A percentile compares a stretch with the other conserved stretches of the same genome.
phyloP scores from a whole-genome alignment of 495 filamentous ascomycete species.

The Neurospora sp. region DNA sequence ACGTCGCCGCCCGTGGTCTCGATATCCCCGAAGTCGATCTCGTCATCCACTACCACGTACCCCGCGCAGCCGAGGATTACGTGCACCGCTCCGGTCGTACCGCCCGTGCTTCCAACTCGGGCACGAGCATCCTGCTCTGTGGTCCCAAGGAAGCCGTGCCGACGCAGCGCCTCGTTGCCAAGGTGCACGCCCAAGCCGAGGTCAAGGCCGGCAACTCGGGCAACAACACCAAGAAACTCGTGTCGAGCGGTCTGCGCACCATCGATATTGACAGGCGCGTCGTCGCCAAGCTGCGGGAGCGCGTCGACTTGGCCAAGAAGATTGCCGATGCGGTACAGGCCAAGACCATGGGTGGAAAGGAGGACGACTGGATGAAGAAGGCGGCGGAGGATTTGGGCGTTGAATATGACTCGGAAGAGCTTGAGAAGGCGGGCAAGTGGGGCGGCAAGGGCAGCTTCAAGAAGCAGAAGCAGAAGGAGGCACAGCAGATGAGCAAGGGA shows the following conservation, averaged over 20 bases:
- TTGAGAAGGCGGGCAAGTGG: constrained; percentile 50
- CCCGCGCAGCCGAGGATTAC: constrained; percentile 83
- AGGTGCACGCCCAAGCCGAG: constrained; percentile 56
- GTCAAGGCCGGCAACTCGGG: constrained; percentile 36
- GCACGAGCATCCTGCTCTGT: constrained; percentile 78
- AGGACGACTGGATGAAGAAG: constrained; percentile 72
- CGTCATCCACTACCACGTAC: constrained; percentile 90
- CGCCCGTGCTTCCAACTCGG: constrained; percentile 66
- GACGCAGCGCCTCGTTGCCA: constrained; percentile 71
- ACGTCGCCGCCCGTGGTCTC: constrained; percentile 92
- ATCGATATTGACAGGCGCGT: constrained; percentile 77
- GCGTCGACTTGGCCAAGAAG: constrained; percentile 66
- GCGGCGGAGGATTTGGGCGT: constrained; percentile 92
- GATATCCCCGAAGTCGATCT: constrained; percentile 84
- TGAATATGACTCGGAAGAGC: constrained; percentile 83
- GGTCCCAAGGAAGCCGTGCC: constrained; percentile 82
- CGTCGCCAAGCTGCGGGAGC: constrained; percentile 60
- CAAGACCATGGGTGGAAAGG: constrained; percentile 73
- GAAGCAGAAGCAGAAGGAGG: constrained; percentile 65
- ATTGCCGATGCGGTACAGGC: constrained; percentile 74
- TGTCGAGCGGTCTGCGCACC: constrained; percentile 32
- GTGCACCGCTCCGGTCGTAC: constrained; percentile 94
- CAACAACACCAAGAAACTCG: constrained; percentile 42
- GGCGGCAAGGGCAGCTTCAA: constrained; percentile 57
- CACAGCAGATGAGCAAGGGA: constrained; percentile 53